Evolutionary conservation across 2,329 filamentous ascomycete genomes (phyloP).

Genomic region (Diaporthe ilicicola): DNA sequence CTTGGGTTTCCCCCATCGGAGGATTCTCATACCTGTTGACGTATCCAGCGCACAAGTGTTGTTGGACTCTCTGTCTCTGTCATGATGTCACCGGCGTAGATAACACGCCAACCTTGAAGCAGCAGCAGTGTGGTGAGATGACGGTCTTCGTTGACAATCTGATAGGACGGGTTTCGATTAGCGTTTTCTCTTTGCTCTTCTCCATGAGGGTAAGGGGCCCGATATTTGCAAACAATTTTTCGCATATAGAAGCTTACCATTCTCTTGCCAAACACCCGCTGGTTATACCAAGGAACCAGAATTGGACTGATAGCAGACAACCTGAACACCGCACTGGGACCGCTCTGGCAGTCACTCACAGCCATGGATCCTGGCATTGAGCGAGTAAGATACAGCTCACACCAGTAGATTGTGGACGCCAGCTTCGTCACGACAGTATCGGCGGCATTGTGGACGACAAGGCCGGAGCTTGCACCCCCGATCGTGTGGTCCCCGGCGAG

Average conservation of each 20-base stretch:
- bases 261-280: constrained; percentile 44
- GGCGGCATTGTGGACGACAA: constrained; percentile 45
- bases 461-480: constrained; percentile 44
- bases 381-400: constrained; percentile 45
- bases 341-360: constrained; percentile 46
- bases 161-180: not conserved
- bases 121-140: constrained; percentile 48
- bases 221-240: not conserved
- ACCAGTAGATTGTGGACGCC: constrained; percentile 45
- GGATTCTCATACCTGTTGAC: constrained; percentile 45
- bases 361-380: constrained; percentile 37
- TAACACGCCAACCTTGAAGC: constrained; percentile 44
- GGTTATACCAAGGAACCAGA: constrained; percentile 47
- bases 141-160: constrained; percentile 48
- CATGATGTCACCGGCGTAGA: constrained; percentile 44
- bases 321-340: constrained; percentile 47
- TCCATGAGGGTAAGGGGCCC: no score
- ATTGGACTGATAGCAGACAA: constrained; percentile 42
- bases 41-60: constrained; percentile 44
- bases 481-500: constrained; percentile 43
- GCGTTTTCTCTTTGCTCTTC: not conserved
- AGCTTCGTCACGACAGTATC: constrained; percentile 42
- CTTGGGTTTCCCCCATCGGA: not conserved
- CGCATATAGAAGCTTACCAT: constrained; percentile 33
- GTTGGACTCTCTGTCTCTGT: constrained; percentile 47